phyloP scores from a whole-genome alignment of 768 basidiomycete species.

The Nidularia sp. region DNA sequence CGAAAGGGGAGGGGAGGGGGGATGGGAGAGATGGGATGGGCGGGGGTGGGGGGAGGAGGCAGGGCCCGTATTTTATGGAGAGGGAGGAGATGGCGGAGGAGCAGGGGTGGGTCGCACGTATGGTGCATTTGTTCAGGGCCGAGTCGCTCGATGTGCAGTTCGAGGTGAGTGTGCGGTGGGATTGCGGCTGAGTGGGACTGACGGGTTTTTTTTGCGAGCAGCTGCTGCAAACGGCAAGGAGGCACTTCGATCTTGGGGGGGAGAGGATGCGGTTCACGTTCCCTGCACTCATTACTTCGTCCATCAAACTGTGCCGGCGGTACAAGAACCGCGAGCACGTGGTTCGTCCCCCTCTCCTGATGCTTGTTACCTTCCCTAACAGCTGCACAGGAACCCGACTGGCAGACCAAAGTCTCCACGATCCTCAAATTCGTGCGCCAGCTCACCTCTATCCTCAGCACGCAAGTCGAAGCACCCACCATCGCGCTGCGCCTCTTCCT shows the following conservation, averaged over 20 bases:
- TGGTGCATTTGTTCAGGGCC: slow-evolving; percentile 93
- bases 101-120: slow-evolving; percentile 97
- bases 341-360: slow-evolving; percentile 29
- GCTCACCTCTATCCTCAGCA: slow-evolving; percentile 87
- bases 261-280: slow-evolving; percentile 97
- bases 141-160: slow-evolving; percentile 88
- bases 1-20: slow-evolving; percentile 11
- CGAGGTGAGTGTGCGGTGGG: slow-evolving; percentile 45
- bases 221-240: slow-evolving; percentile 88
- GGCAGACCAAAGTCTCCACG: slow-evolving; percentile 79
- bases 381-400: slow-evolving; percentile 67
- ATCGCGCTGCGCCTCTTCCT: slow-evolving; percentile 94
- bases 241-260: slow-evolving; percentile 87
- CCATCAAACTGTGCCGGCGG: slow-evolving; percentile 88
- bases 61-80: slow-evolving; percentile 62
- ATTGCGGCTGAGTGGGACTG: slow-evolving; percentile 1
- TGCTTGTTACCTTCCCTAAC: neutral
- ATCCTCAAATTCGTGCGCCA: slow-evolving; percentile 95
- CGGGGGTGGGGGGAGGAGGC: slow-evolving; percentile 45
- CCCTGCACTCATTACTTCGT: slow-evolving; percentile 91
- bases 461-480: slow-evolving; percentile 88
- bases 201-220: slow-evolving; percentile 19
- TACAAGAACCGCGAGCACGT: slow-evolving; percentile 81
- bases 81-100: slow-evolving; percentile 94
- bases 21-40: slow-evolving; percentile 34